These are phyloP conservation scores for Syzygium grande DNA, from an alignment of 345 rosid genomes.

Conservation along the genomic window DNA sequence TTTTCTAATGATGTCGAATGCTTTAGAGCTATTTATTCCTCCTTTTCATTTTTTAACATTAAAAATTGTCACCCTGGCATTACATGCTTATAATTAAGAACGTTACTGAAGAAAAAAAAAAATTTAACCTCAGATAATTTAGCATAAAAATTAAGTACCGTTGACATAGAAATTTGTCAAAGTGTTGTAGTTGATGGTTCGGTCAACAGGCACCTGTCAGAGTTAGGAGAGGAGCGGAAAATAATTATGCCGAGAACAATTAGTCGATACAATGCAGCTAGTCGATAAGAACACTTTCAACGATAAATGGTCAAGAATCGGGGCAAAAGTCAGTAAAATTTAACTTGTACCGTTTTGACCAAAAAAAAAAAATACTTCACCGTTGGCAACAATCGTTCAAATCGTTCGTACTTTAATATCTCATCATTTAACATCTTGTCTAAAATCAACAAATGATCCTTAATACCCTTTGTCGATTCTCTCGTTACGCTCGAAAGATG, in stretches of 20 bases:
- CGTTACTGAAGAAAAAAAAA: not conserved
- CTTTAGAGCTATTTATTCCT: not conserved
- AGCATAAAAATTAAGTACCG: not conserved
- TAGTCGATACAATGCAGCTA: not conserved
- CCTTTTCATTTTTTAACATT: not conserved
- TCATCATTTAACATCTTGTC: no score
- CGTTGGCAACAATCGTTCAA: rapidly evolving
- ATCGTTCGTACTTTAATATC: not conserved
- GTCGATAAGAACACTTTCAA: not conserved
- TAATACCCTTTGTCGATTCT: rapidly evolving
- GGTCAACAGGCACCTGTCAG: not conserved
- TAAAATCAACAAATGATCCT: not conserved
- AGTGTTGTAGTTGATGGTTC: not conserved
- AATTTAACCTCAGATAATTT: not conserved
- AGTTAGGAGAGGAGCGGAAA: not conserved
- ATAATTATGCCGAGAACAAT: not conserved
- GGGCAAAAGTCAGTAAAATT: not conserved
- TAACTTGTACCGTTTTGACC: rapidly evolving
- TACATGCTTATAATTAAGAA: not conserved
- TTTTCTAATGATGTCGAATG: not conserved
- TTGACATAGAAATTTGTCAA: not conserved
- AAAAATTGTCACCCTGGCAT: not conserved
- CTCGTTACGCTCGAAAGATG: not conserved
- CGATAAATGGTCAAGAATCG: not conserved
- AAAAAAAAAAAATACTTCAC: no score